Evolutionary conservation across 495 filamentous ascomycete genomes (phyloP).

Genomic region (Beverwykella pulmonaria): DNA sequence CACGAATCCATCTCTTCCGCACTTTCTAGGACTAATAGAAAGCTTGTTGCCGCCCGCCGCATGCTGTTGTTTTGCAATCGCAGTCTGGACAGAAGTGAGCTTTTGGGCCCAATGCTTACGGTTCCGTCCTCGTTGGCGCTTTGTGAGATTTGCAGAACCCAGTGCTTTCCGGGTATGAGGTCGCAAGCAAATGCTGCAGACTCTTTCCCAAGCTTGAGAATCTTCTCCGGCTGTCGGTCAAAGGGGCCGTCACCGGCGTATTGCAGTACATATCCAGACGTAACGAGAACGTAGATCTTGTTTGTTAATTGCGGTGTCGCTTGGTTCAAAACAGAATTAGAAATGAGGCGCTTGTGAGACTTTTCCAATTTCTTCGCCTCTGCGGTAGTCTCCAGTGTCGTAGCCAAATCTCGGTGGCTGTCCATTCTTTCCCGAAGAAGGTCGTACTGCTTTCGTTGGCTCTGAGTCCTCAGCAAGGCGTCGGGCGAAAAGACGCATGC

Average conservation of each 20-base stretch:
- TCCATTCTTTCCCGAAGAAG: constrained; percentile 49
- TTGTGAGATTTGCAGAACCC: constrained; percentile 89
- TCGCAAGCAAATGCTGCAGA: constrained; percentile 95
- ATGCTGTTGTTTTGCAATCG: constrained; percentile 64
- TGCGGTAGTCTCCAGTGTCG: constrained; percentile 42
- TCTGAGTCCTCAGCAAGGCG: constrained; percentile 64
- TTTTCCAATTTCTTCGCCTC: constrained; percentile 38
- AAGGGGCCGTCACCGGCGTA: constrained; percentile 80
- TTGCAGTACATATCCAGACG: constrained; percentile 83
- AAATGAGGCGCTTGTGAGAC: constrained; percentile 43
- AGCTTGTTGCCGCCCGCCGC: constrained; percentile 61
- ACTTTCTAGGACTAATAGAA: constrained; percentile 79
- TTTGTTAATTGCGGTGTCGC: constrained; percentile 65
- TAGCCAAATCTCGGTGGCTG: constrained; percentile 40
- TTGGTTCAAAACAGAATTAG: constrained; percentile 63
- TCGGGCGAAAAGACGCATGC: constrained; percentile 58
- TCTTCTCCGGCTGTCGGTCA: constrained; percentile 83
- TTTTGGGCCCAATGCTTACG: constrained; percentile 52
- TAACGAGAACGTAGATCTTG: constrained; percentile 81
- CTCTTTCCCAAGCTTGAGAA: constrained; percentile 77
- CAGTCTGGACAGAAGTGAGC: constrained; percentile 71
- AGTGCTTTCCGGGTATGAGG: constrained; percentile 87
- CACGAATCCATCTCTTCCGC: constrained; percentile 86
- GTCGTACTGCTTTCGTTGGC: constrained; percentile 50
- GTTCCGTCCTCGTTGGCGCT: constrained; percentile 64